A percentile compares a stretch with the other conserved stretches of the same genome.
Conservation (phyloP, 371 early-diverging fungal species). For the Syncephalis fuscata region DNA sequence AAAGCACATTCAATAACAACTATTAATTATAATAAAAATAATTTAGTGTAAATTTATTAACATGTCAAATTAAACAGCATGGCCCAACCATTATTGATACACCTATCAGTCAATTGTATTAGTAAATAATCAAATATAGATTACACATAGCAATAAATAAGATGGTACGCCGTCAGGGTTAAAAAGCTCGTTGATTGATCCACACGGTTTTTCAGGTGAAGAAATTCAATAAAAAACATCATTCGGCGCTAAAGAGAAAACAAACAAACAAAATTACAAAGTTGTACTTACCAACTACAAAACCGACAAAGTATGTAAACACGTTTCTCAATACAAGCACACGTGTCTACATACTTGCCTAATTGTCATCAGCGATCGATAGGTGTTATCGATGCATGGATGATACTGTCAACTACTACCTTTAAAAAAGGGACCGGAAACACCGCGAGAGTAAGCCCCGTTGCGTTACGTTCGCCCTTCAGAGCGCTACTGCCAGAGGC, state of each 20-base stretch:
- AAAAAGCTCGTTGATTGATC: not conserved
- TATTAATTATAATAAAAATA: no score
- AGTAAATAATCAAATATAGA: no score
- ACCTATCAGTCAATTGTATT: no score
- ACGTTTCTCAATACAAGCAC: not conserved
- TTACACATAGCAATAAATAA: not conserved
- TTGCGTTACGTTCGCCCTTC: slow-evolving; percentile 14
- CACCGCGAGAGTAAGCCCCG: slow-evolving; percentile 26
- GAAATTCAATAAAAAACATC: slow-evolving; percentile 11
- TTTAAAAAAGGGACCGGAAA: slow-evolving; percentile 10
- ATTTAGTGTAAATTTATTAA: no score
- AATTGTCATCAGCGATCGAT: not conserved
- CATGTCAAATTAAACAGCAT: no score
- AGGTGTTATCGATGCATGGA: not conserved
- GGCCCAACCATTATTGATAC: no score
- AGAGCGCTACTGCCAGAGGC: no score
- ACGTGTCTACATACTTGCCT: not conserved
- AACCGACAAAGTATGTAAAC: not conserved
- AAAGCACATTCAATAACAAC: no score
- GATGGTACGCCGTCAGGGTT: not conserved
- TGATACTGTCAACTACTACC: not conserved
- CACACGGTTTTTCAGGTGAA: slow-evolving; percentile 13
- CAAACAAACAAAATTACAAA: slow-evolving; percentile 9
- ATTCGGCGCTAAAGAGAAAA: no score
- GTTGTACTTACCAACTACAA: not conserved